These are phyloP conservation scores for Plasmodium relictum DNA, from an alignment of 169 alveolate genomes.

Conservation along the genomic window DNA sequence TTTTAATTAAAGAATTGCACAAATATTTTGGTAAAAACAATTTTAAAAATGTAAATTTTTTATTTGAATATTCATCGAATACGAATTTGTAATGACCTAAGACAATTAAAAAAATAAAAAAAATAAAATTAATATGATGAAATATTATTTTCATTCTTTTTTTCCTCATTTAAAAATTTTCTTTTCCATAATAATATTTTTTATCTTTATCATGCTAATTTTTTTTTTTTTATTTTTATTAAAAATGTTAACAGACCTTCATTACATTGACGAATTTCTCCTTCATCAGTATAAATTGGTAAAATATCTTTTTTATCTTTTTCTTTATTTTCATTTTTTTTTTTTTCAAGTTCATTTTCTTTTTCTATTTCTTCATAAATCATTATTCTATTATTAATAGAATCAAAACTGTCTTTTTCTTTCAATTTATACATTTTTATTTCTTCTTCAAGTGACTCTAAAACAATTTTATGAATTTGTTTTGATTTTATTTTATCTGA, in stretches of 20 bases:
- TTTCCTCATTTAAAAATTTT: slow-evolving; percentile 77
- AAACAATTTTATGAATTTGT: slow-evolving; percentile 79
- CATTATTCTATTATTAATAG: slow-evolving; percentile 78
- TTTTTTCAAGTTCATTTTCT: slow-evolving; percentile 29
- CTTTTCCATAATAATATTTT: slow-evolving; percentile 21
- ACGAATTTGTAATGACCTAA: slow-evolving; percentile 76
- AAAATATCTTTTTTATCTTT: slow-evolving; percentile 60
- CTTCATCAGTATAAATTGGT: slow-evolving; percentile 85
- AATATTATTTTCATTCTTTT: neutral
- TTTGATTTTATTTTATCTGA: slow-evolving; percentile 88
- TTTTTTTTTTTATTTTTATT: neutral
- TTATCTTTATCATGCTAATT: neutral
- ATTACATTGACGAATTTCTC: slow-evolving; percentile 91
- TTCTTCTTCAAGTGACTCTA: slow-evolving; percentile 79
- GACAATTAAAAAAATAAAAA: neutral
- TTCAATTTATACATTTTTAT: neutral
- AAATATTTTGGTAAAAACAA: slow-evolving; percentile 88
- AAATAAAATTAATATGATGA: neutral
- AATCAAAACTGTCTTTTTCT: slow-evolving; percentile 74
- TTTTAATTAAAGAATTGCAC: slow-evolving; percentile 87
- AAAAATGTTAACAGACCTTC: slow-evolving; percentile 84
- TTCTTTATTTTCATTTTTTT: slow-evolving; percentile 70
- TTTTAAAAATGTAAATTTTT: slow-evolving; percentile 83
- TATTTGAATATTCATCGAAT: slow-evolving; percentile 77
- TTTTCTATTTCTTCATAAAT: slow-evolving; percentile 79